Percentiles rank a stretch among this genome's conserved stretches.
phyloP scores from a whole-genome alignment of 2,329 filamentous ascomycete genomes.

The Phialemoniopsis sp. region DNA sequence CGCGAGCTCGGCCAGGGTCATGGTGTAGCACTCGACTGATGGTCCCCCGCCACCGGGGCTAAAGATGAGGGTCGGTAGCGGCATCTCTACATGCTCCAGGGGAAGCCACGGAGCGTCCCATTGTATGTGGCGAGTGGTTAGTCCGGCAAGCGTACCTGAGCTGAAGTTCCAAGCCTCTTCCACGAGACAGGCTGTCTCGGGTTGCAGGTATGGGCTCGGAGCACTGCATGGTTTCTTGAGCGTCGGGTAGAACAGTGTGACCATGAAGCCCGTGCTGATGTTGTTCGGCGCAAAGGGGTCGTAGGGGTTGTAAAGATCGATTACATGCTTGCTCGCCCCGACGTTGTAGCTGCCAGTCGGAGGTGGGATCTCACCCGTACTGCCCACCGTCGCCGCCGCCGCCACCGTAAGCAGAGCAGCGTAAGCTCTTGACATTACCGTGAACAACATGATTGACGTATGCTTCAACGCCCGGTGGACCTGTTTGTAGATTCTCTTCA shows the following conservation, averaged over 20 bases:
- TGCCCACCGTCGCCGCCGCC: too few species aligned
- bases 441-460: too few species aligned
- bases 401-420: too few species aligned
- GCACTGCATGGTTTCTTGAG: not conserved
- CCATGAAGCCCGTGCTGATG: conserved; percentile 9
- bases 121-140: conserved; percentile 7
- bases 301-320: conserved; percentile 4
- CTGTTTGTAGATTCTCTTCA: too few species aligned
- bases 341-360: conserved; percentile 7
- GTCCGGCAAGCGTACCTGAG: conserved; percentile 58
- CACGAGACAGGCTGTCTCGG: not conserved
- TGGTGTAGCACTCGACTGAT: conserved; percentile 4
- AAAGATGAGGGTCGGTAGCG: conserved; percentile 9
- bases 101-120: conserved; percentile 8
- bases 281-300: conserved; percentile 9
- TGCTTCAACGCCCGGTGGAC: too few species aligned
- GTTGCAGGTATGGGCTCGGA: conserved; percentile 1
- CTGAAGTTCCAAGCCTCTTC: conserved; percentile 50
- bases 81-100: too few species aligned
- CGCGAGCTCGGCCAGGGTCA: conserved; percentile 5
- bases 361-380: conserved; percentile 1
- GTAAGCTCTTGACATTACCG: too few species aligned
- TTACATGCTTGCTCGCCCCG: conserved; percentile 5
- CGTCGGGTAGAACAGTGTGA: conserved; percentile 11
- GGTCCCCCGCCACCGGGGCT: conserved; percentile 21